phyloP scores from a whole-genome alignment of 208 protist genomes.

The Entamoeba dispar region DNA sequence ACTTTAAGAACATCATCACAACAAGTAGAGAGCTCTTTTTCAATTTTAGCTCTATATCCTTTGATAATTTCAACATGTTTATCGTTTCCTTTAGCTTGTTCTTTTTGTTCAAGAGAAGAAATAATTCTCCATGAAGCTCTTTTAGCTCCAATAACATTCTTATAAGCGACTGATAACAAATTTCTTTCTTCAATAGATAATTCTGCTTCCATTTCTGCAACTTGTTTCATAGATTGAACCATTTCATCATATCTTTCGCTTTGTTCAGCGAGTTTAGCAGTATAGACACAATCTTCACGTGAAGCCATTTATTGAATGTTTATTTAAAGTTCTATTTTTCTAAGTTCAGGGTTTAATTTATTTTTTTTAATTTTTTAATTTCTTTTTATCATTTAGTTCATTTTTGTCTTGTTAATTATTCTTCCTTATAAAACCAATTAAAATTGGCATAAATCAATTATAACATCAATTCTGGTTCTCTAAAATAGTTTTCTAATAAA shows the following conservation, averaged over 20 bases:
- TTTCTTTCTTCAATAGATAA: conserved; percentile 94
- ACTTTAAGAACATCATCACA: conserved; percentile 81
- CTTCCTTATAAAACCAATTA: too few species aligned
- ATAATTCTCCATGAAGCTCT: conserved; percentile 92
- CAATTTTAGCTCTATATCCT: conserved; percentile 74
- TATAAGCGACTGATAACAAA: conserved; percentile 97
- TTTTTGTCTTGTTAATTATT: too few species aligned
- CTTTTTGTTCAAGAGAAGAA: conserved; percentile 78
- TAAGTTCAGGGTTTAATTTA: too few species aligned
- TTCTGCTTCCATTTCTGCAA: conserved; percentile 65
- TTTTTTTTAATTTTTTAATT: too few species aligned
- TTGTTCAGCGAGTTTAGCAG: conserved; percentile 84
- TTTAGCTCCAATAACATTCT: conserved; percentile 92
- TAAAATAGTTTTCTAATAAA: too few species aligned
- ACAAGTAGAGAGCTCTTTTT: conserved; percentile 79
- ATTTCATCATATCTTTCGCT: conserved; percentile 96
- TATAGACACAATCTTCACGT: conserved; percentile 67
- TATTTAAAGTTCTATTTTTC: too few species aligned
- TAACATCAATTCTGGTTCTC: too few species aligned
- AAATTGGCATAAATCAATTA: too few species aligned
- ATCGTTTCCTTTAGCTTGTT: conserved; percentile 51
- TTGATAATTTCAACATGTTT: conserved; percentile 61
- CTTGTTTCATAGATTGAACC: conserved; percentile 83
- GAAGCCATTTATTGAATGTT: neutral
- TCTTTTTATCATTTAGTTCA: too few species aligned